Conservation (phyloP, 1,284 basidiomycete species). For the Malassezia dermatis region DNA sequence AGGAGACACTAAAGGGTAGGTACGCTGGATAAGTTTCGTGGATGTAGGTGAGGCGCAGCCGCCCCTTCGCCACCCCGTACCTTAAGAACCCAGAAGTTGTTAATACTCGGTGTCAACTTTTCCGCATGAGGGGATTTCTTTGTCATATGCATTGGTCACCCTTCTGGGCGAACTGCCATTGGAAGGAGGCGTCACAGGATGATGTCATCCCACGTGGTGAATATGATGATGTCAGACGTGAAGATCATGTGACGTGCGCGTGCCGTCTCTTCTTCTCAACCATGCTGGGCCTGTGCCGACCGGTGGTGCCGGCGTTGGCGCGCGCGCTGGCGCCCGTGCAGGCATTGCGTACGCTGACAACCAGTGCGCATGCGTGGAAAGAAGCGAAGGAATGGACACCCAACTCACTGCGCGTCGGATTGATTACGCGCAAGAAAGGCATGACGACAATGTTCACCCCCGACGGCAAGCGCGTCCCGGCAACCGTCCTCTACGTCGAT, state of each 20-base stretch:
- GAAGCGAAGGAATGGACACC: constrained; percentile 60
- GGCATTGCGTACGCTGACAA: not conserved
- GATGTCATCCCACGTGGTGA: not conserved
- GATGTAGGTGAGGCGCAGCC: not conserved
- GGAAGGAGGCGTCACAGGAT: not conserved
- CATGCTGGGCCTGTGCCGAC: not conserved
- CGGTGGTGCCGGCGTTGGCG: not conserved
- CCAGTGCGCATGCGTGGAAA: not conserved
- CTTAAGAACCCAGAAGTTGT: not conserved
- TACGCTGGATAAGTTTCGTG: not conserved
- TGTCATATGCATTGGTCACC: not conserved
- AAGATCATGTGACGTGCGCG: not conserved
- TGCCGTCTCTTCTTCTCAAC: not conserved
- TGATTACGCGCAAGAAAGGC: constrained; percentile 87
- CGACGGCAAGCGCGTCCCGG: constrained; percentile 73
- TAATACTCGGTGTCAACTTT: not conserved
- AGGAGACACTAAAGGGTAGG: not conserved
- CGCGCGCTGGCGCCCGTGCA: not conserved
- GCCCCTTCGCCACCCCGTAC: not conserved
- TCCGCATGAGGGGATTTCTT: not conserved
- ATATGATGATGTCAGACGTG: too few relatives aligned
- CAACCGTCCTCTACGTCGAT: constrained; percentile 83
- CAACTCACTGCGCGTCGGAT: constrained; percentile 67
- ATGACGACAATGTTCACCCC: constrained; percentile 91
- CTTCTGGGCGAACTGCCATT: not conserved